Conservation (phyloP, 345 rosid genomes). For the Barbarea vulgaris region DNA sequence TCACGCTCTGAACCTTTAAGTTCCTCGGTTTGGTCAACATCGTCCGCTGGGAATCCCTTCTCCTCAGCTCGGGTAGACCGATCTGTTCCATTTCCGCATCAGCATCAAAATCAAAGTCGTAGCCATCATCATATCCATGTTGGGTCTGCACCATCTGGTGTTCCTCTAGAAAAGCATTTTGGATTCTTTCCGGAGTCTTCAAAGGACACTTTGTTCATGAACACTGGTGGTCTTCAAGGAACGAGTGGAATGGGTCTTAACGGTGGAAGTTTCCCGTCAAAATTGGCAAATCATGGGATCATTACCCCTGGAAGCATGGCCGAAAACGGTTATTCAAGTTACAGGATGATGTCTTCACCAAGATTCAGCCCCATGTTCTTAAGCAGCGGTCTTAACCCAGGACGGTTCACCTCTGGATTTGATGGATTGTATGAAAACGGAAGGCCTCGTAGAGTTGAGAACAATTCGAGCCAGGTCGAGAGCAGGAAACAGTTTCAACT, state of each 20-base stretch:
- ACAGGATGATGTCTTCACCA: conserved; percentile 78
- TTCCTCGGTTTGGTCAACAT: conserved; percentile 67
- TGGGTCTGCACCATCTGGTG: conserved; percentile 93
- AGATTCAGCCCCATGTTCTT: conserved; percentile 65
- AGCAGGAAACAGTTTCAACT: conserved; percentile 80
- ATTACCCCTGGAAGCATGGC: conserved; percentile 53
- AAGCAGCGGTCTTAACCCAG: conserved; percentile 60
- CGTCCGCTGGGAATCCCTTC: conserved; percentile 62
- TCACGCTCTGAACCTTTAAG: conserved; percentile 56
- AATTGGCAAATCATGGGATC: conserved; percentile 53
- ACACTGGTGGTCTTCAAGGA: conserved; percentile 56
- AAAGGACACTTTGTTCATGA: conserved; percentile 63
- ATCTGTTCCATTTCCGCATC: conserved; percentile 50
- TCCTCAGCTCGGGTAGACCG: conserved; percentile 55
- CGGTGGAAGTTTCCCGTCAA: conserved; percentile 38
- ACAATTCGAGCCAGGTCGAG: conserved; percentile 59
- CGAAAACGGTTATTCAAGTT: conserved; percentile 58
- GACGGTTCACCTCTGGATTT: conserved; percentile 48
- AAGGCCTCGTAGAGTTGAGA: conserved; percentile 62
- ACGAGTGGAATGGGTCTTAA: conserved; percentile 42
- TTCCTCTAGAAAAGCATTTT: conserved; percentile 75
- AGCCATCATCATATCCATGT: conserved; percentile 64
- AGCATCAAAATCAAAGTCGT: conserved; percentile 51
- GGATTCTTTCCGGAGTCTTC: conserved; percentile 81
- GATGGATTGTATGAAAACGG: conserved; percentile 70